phyloP scores from a whole-genome alignment of 805 yeast species.

The Candida glaebosa region DNA sequence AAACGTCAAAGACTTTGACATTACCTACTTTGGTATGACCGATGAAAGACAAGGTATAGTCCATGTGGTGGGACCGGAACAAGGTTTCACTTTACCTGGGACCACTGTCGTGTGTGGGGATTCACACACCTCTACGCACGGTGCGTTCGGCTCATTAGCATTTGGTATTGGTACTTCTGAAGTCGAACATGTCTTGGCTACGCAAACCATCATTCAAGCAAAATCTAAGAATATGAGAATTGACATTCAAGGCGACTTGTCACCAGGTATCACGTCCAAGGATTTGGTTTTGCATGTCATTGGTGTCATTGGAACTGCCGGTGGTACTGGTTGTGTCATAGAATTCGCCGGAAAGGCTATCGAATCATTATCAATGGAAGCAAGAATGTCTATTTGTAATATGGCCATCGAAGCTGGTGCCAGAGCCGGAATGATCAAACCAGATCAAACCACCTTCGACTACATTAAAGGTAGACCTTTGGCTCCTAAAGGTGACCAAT shows the following conservation, averaged over 20 bases:
- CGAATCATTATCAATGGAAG: slow-evolving; percentile 88
- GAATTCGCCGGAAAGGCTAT: slow-evolving; percentile 97
- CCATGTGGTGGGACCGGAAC: slow-evolving; percentile 98
- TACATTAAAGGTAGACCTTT: slow-evolving; percentile 92
- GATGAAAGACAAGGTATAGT: slow-evolving; percentile 97
- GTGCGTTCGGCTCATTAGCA: slow-evolving; percentile 96
- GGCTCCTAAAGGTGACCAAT: slow-evolving; percentile 90
- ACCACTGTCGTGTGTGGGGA: slow-evolving; percentile 99
- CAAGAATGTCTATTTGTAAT: slow-evolving; percentile 98
- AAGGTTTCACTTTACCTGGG: slow-evolving; percentile 97
- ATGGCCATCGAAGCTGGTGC: slow-evolving; percentile 99
- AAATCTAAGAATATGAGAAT: slow-evolving; percentile 96
- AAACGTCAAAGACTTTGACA: slow-evolving; percentile 85
- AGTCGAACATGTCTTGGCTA: slow-evolving; percentile 97
- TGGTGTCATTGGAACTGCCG: slow-evolving; percentile 97
- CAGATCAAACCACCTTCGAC: slow-evolving; percentile 84
- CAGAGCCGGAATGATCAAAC: slow-evolving; percentile 98
- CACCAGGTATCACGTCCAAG: slow-evolving; percentile 91
- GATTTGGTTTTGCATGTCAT: slow-evolving; percentile 92
- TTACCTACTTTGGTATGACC: slow-evolving; percentile 91
- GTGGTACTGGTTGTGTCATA: slow-evolving; percentile 96
- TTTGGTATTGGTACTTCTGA: slow-evolving; percentile 99
- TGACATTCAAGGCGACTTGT: slow-evolving; percentile 75
- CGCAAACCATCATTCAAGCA: slow-evolving; percentile 92
- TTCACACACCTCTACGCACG: slow-evolving; percentile 97